Conservation (phyloP, 495 filamentous ascomycete genomes). For the Diplogelasinospora grovesii region DNA sequence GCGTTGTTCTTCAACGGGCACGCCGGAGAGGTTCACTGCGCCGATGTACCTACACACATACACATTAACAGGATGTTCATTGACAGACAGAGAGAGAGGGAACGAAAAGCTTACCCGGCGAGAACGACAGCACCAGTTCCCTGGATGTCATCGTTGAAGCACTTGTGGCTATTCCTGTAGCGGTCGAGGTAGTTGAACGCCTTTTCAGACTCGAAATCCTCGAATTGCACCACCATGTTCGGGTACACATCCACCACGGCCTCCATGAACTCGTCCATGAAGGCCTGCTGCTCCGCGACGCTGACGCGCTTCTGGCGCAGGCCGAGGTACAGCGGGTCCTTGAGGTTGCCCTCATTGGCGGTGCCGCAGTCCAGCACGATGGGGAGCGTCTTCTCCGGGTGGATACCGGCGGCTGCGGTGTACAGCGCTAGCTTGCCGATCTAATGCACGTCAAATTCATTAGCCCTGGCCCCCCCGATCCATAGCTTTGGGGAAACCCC, state of each 20-base stretch:
- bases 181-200: constrained; percentile 90
- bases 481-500: constrained; percentile 13
- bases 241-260: constrained; percentile 84
- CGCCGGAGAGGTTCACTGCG: constrained; percentile 79
- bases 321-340: constrained; percentile 92
- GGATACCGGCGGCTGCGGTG: constrained; percentile 92
- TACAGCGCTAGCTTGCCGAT: constrained; percentile 88
- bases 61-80: too few relatives aligned
- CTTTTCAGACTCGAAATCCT: constrained; percentile 91
- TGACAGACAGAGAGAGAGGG: too few relatives aligned
- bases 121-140: constrained; percentile 95
- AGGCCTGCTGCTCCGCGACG: constrained; percentile 78
- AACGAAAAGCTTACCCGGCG: constrained; percentile 57
- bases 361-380: constrained; percentile 90
- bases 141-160: constrained; percentile 99
- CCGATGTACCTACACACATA: constrained; percentile 76
- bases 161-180: constrained; percentile 80
- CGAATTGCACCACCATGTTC: constrained; percentile 93
- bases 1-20: constrained; percentile 83
- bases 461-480: constrained; percentile 14
- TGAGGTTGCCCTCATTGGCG: constrained; percentile 77
- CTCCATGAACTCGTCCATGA: constrained; percentile 96
- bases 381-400: constrained; percentile 84
- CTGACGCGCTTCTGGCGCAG: constrained; percentile 74
- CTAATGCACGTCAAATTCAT: constrained; percentile 30